These are phyloP conservation scores for Sporothrix globosa DNA, from an alignment of 2,329 filamentous ascomycete species.

Conservation along the genomic window DNA sequence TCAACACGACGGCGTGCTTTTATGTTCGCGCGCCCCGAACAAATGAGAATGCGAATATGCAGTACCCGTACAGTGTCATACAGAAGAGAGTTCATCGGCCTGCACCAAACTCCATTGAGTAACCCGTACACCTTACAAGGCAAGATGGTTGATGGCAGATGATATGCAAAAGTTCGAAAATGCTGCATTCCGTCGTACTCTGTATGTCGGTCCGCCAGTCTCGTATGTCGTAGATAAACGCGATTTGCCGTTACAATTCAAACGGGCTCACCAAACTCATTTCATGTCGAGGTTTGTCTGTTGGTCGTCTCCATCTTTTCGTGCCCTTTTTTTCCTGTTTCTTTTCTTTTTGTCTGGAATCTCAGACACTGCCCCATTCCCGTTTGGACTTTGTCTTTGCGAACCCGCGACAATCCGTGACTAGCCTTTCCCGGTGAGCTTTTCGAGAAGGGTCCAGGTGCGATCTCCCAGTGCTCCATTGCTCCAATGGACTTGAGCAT, in stretches of 20 bases:
- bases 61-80: too few species aligned
- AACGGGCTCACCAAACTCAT: not conserved
- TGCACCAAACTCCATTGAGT: constrained; percentile 13
- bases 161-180: not conserved
- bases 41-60: not conserved
- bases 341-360: not conserved
- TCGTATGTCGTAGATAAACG: too few species aligned
- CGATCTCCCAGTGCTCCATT: not conserved
- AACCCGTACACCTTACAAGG: not conserved
- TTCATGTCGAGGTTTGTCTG: not conserved
- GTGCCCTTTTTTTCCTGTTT: not conserved
- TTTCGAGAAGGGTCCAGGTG: not conserved
- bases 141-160: not conserved
- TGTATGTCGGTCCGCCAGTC: too few species aligned
- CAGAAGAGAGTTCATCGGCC: not conserved
- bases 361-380: not conserved
- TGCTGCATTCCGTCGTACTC: too few species aligned
- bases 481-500: not conserved
- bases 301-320: constrained; percentile 4
- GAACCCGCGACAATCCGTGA: constrained; percentile 8
- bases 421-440: constrained; percentile 1
- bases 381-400: not conserved
- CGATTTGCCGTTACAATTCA: not conserved
- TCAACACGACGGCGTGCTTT: constrained; percentile 12
- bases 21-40: constrained; percentile 17